Percentiles rank a stretch among this genome's conserved stretches.
These are phyloP conservation scores for Eucalyptus virginea DNA, from an alignment of 345 rosid genomes.

Conservation along the genomic window DNA sequence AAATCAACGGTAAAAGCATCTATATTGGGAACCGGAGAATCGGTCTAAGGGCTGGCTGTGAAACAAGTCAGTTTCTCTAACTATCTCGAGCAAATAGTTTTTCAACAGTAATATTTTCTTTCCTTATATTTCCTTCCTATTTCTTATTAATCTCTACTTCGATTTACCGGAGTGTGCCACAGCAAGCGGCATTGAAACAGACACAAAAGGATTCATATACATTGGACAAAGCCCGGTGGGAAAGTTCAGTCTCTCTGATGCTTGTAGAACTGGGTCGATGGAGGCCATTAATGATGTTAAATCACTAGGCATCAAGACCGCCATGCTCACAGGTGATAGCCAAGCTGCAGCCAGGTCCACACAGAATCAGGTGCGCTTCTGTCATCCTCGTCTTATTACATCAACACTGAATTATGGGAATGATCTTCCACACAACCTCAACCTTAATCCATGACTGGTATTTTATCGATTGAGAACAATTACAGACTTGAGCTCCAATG, in stretches of 20 bases:
- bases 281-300: slow-evolving; percentile 53
- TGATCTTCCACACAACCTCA: neutral
- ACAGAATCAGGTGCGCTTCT: slow-evolving; percentile 45
- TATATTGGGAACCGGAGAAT: slow-evolving; percentile 56
- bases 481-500: neutral
- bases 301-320: slow-evolving; percentile 42
- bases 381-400: neutral
- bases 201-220: slow-evolving; percentile 52
- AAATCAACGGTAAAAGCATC: slow-evolving; percentile 38
- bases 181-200: slow-evolving; percentile 20
- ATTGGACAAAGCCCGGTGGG: slow-evolving; percentile 27
- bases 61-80: slow-evolving; percentile 20
- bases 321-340: slow-evolving; percentile 79
- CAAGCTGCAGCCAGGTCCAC: slow-evolving; percentile 54
- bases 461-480: neutral
- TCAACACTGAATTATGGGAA: neutral
- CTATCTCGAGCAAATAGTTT: neutral
- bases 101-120: neutral
- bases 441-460: neutral
- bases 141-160: neutral
- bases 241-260: slow-evolving; percentile 54
- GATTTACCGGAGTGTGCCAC: neutral
- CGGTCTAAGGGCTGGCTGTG: slow-evolving; percentile 36
- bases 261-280: slow-evolving; percentile 54
- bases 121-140: neutral